A percentile compares a stretch with the other conserved stretches of the same genome.
Conservation (phyloP, 352 stramenopile genomes). For the Phytopythium sindhum region DNA sequence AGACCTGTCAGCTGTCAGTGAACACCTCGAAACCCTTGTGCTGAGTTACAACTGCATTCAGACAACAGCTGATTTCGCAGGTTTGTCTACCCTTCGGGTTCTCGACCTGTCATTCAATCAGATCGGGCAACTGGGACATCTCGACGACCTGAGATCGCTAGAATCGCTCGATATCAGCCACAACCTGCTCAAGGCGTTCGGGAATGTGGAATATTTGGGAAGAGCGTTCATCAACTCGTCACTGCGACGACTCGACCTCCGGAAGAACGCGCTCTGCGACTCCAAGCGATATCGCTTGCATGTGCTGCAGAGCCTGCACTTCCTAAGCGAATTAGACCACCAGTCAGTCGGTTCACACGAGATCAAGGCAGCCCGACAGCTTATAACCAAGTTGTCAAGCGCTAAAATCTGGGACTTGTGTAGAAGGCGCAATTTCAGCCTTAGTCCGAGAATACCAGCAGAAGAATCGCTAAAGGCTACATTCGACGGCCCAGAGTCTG, state of each 20-base stretch:
- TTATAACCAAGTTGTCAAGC: conserved; percentile 46
- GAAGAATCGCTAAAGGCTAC: background rate
- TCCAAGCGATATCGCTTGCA: conserved; percentile 71
- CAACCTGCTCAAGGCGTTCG: conserved; percentile 62
- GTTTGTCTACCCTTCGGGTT: conserved; percentile 30
- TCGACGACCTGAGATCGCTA: conserved; percentile 35
- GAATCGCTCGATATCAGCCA: conserved; percentile 49
- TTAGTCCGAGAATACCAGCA: background rate
- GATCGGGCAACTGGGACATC: conserved; percentile 36
- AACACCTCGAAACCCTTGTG: conserved; percentile 54
- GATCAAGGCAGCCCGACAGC: conserved; percentile 20
- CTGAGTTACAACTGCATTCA: conserved; percentile 75
- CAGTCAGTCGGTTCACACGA: conserved; percentile 45
- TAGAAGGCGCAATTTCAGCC: background rate
- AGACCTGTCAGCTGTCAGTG: conserved; percentile 28
- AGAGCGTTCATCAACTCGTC: conserved; percentile 12
- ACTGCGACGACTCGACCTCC: conserved; percentile 49
- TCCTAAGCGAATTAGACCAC: conserved; percentile 46
- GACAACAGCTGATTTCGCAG: conserved; percentile 22
- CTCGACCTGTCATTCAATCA: conserved; percentile 78
- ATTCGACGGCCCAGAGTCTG: background rate
- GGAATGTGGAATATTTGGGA: conserved; percentile 44
- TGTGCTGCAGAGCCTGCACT: conserved; percentile 43
- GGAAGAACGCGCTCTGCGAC: conserved; percentile 62
- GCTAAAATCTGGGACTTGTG: conserved; percentile 38